Base-by-base conservation (phyloP, 345 rosid genomes). In the Erysimum cheiranthoides region DNA sequence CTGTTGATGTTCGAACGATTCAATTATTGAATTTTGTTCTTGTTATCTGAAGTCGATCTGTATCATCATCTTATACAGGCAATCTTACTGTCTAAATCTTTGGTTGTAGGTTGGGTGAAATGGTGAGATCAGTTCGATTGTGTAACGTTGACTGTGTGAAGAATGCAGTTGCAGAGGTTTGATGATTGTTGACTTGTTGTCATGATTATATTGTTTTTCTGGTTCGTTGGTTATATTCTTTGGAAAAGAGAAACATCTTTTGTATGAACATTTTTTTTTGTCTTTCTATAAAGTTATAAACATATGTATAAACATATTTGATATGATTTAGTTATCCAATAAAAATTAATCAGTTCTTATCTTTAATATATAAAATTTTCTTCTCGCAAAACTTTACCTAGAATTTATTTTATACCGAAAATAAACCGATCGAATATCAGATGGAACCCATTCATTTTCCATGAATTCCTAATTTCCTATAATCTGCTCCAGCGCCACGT, bases 81-180 rank as follows among this genome's bases (percentile, higher is more conserved):
- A 31, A 16, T 73, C 1, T 53, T 42, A 35, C n/a, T 42, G 39
- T 65, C n/a, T n/a, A 21, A 27, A 43, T 11, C 21, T 38, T 52
- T 70, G 34, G 53, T 75, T 77, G 78, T 81, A 91, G 97, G 72
- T 78, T 92, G 52, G 90, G 96, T 54, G 93, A 92, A 35, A 88
- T 87, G 75, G 93, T 92, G 81, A 84, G 93, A 72, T 85, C 91
- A 3, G 97, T 88, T 69, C 90, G 94, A 63, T 74, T 88, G 60
- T 92, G 96, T 87, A 92, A 83, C 40, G 86, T 87, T 66, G 89
- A 88, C 71, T 90, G 96, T 79, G 68, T 90, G 79, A 87, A 84
- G 85, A 86, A 79, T 73, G 61, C 87, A 69, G 85, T 83, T 74
- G 69, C 62, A 14, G 68, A 84, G 66, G 85, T 81, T 61, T 88